Percentiles rank a stretch among this genome's conserved stretches.
These are phyloP conservation scores for Tulasnella sp. DNA, from an alignment of 768 basidiomycete species.

Conservation along the genomic window DNA sequence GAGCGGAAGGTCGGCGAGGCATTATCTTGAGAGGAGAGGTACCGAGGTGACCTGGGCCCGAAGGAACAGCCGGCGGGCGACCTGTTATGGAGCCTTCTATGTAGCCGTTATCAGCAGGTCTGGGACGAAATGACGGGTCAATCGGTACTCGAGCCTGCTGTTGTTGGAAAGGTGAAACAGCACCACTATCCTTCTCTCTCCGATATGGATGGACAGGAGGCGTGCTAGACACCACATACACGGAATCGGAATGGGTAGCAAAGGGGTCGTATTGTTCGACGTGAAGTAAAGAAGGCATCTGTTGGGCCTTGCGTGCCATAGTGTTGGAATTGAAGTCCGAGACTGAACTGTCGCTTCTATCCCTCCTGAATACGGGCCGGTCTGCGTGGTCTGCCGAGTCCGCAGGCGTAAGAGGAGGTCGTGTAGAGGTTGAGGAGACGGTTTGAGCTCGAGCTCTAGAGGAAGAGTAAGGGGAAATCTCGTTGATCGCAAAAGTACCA, in stretches of 20 bases:
- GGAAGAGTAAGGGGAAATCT: no score
- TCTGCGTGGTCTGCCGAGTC: no score
- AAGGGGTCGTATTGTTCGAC: constrained; percentile 14
- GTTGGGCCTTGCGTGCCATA: neutral
- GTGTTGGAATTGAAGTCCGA: no score
- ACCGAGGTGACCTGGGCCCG: neutral
- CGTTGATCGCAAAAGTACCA: no score
- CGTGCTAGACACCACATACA: constrained; percentile 6
- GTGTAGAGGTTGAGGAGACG: no score
- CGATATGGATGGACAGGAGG: constrained; percentile 2
- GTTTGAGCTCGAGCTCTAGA: no score
- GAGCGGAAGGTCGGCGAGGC: constrained; percentile 6
- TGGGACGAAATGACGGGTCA: no score
- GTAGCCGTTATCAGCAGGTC: neutral
- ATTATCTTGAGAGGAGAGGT: neutral
- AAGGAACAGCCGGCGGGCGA: neutral
- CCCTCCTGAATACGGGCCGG: no score
- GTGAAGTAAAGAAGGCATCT: constrained; percentile 1
- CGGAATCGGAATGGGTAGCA: constrained; percentile 1
- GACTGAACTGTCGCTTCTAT: no score
- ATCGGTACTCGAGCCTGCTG: no score
- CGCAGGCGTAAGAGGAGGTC: no score
- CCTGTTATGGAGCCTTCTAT: constrained; percentile 1
- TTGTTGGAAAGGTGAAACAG: no score
- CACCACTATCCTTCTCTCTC: constrained; percentile 5